phyloP scores from a whole-genome alignment of 2,329 filamentous ascomycete species.

The Mollisia scopiformis region DNA sequence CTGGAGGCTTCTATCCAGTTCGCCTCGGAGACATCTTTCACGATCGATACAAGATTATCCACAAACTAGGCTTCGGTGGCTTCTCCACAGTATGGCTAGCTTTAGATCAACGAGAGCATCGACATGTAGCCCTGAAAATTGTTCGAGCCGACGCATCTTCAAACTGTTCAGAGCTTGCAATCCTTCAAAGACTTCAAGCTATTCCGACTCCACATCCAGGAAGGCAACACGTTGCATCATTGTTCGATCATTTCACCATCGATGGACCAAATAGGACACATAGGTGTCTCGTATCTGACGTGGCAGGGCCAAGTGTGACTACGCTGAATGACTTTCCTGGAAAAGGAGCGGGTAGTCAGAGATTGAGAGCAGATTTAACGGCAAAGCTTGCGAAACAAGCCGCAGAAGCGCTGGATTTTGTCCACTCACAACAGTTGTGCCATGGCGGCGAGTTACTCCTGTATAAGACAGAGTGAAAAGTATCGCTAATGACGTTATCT shows the following conservation, averaged over 20 bases:
- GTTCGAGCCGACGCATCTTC: no score
- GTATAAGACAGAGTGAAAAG: not conserved
- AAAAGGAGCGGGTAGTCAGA: not conserved
- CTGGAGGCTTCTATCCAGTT: conserved; percentile 47
- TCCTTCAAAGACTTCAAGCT: no score
- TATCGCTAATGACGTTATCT: not conserved
- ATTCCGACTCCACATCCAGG: no score
- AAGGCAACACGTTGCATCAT: no score
- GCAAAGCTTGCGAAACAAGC: not conserved
- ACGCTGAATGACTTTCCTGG: not conserved
- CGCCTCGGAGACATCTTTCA: conserved; percentile 44
- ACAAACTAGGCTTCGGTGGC: conserved; percentile 49
- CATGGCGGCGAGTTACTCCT: not conserved
- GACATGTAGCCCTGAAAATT: no score
- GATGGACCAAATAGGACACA: no score
- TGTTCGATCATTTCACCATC: no score
- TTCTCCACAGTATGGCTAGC: no score
- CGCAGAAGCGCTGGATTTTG: not conserved
- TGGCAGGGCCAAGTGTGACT: conserved; percentile 34
- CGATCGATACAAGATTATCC: conserved; percentile 44
- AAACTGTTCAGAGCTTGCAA: no score
- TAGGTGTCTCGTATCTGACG: conserved; percentile 41
- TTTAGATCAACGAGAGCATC: no score
- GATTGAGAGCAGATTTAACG: not conserved
- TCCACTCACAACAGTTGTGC: not conserved